phyloP scores from a whole-genome alignment of 805 yeast species.

The Monosporozyma siamensis region DNA sequence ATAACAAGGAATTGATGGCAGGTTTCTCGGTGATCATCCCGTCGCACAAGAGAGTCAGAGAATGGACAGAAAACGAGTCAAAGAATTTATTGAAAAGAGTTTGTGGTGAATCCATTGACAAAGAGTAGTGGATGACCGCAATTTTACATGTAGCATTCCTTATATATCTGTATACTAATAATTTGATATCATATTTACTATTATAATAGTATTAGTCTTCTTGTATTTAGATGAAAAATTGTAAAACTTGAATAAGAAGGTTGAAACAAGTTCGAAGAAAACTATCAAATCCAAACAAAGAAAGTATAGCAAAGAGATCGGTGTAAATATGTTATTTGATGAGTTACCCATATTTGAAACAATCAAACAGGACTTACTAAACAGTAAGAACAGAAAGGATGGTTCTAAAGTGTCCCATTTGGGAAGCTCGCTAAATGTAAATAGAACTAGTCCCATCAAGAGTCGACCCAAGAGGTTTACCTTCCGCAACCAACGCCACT shows the following conservation, averaged over 20 bases:
- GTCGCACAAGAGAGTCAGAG: slow-evolving; percentile 46
- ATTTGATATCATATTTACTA: no score
- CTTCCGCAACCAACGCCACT: no score
- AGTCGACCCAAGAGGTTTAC: no score
- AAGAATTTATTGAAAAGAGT: slow-evolving; percentile 38
- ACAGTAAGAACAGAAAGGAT: slow-evolving; percentile 5
- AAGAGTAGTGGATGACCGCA: no score
- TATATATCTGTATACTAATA: no score
- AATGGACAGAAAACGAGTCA: slow-evolving; percentile 52
- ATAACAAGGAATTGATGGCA: slow-evolving; percentile 22
- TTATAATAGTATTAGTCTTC: no score
- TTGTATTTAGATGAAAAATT: no score
- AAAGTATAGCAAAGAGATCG: neutral
- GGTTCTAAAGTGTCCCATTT: neutral
- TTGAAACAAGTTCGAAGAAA: no score
- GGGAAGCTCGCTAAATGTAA: neutral
- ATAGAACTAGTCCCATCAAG: neutral
- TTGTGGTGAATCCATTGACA: neutral
- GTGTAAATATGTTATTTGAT: neutral
- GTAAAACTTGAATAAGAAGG: no score
- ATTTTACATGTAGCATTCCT: no score
- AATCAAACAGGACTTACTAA: slow-evolving; percentile 1
- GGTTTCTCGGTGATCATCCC: slow-evolving; percentile 26
- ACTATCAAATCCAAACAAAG: neutral
- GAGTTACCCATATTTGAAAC: slow-evolving; percentile 4